phyloP scores from a whole-genome alignment of 148 eudicot genomes.

The Persicaria tinctoria region DNA sequence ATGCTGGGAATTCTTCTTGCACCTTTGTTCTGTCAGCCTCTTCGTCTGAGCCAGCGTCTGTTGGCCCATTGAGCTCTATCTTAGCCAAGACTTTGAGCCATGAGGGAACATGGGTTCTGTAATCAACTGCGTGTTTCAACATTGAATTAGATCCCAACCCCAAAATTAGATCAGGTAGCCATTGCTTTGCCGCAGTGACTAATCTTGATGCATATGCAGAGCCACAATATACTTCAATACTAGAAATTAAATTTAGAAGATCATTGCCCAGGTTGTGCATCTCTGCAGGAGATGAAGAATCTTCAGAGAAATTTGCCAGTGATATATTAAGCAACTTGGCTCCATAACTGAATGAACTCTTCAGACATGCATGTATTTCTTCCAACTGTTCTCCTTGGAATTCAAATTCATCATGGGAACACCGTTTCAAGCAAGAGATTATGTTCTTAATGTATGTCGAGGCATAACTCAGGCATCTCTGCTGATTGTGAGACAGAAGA shows the following conservation, averaged over 20 bases:
- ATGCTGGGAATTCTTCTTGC: constrained; percentile 41
- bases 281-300: constrained; percentile 28
- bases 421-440: constrained; percentile 36
- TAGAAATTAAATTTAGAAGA: constrained; percentile 49
- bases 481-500: constrained; percentile 29
- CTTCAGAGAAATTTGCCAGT: constrained; percentile 35
- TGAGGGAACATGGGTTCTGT: constrained; percentile 29
- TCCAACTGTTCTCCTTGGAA: constrained; percentile 44
- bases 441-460: constrained; percentile 37
- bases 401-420: constrained; percentile 34
- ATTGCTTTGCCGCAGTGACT: constrained; percentile 43
- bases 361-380: constrained; percentile 50
- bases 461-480: constrained; percentile 46
- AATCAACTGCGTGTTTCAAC: constrained; percentile 27
- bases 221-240: constrained; percentile 59
- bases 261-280: constrained; percentile 45
- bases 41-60: constrained; percentile 35
- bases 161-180: constrained; percentile 82
- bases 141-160: constrained; percentile 55
- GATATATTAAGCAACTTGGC: constrained; percentile 61
- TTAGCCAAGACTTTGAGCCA: constrained; percentile 61
- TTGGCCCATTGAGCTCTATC: constrained; percentile 45
- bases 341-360: constrained; percentile 73
- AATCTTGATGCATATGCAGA: constrained; percentile 56
- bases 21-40: constrained; percentile 27